Evolutionary conservation across 768 basidiomycete species (phyloP).

Genomic region (Cyclocybe cylindracea): DNA sequence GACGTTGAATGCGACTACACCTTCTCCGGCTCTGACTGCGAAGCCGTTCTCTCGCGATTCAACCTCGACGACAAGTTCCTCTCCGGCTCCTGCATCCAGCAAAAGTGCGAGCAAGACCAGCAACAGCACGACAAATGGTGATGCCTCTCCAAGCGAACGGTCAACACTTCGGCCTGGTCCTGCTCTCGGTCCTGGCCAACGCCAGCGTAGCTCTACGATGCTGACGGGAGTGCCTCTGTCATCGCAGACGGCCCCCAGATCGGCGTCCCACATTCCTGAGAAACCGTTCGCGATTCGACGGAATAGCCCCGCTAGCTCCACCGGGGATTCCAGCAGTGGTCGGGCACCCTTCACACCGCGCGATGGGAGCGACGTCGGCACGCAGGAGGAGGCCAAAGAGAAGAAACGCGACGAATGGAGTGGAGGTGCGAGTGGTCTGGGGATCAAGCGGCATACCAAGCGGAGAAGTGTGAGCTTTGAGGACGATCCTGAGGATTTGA

Average conservation of each 20-base stretch:
- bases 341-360: slow-evolving; percentile 73
- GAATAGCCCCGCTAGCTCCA: slow-evolving; percentile 82
- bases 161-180: slow-evolving; percentile 12
- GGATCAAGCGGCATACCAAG: slow-evolving; percentile 34
- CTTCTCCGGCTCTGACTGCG: slow-evolving; percentile 23
- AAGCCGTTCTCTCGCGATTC: too few species aligned
- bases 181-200: slow-evolving; percentile 11
- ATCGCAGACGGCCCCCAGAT: slow-evolving; percentile 22
- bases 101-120: slow-evolving; percentile 3
- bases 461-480: slow-evolving; percentile 72
- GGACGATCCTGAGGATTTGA: slow-evolving; percentile 36
- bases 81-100: slow-evolving; percentile 1
- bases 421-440: slow-evolving; percentile 18
- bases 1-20: slow-evolving; percentile 35
- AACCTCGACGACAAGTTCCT: not conserved
- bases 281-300: slow-evolving; percentile 61
- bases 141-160: slow-evolving; percentile 6
- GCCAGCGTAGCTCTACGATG: slow-evolving; percentile 45
- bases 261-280: slow-evolving; percentile 28
- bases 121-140: not conserved
- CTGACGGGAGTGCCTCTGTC: slow-evolving; percentile 29
- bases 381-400: slow-evolving; percentile 1
- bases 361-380: slow-evolving; percentile 70
- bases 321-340: slow-evolving; percentile 82
- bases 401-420: slow-evolving; percentile 12